Percentiles rank a stretch among this genome's conserved stretches.
phyloP scores from a whole-genome alignment of 208 protist species.

The Strigomonas oncopelti region DNA sequence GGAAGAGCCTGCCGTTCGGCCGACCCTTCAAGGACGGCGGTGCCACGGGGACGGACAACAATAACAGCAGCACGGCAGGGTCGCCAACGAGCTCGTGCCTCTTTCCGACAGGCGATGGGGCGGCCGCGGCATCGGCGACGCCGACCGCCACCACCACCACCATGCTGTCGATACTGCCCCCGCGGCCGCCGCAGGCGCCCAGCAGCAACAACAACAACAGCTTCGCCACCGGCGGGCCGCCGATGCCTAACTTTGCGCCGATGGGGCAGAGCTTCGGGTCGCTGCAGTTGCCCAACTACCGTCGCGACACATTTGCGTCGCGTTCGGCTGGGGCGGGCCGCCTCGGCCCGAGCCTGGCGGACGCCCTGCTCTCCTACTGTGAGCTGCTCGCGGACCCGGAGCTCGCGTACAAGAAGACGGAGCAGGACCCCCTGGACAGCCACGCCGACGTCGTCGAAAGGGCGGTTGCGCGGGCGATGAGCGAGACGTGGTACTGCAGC shows the following conservation, averaged over 20 bases:
- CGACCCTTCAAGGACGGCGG: neutral
- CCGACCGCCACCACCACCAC: neutral
- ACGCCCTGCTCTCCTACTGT: neutral
- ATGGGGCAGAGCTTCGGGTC: neutral
- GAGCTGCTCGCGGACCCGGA: neutral
- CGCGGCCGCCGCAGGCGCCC: neutral
- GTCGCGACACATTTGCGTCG: neutral
- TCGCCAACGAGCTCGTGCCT: neutral
- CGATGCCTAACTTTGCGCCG: constrained; percentile 10
- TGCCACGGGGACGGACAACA: too few species aligned
- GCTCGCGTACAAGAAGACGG: neutral
- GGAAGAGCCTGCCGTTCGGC: neutral
- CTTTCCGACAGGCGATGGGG: too few species aligned
- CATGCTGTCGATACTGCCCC: neutral
- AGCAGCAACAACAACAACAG: neutral
- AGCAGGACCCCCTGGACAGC: constrained; percentile 3
- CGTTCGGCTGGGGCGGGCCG: too few species aligned
- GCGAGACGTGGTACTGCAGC: constrained; percentile 40
- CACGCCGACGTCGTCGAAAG: neutral
- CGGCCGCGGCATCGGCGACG: constrained; percentile 1
- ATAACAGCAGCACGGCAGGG: neutral
- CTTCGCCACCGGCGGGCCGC: neutral
- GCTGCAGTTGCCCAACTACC: neutral
- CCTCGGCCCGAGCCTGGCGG: neutral
- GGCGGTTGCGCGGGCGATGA: constrained; percentile 26